Conservation (phyloP, 768 basidiomycete species). For the Suillus cothurnatus region DNA sequence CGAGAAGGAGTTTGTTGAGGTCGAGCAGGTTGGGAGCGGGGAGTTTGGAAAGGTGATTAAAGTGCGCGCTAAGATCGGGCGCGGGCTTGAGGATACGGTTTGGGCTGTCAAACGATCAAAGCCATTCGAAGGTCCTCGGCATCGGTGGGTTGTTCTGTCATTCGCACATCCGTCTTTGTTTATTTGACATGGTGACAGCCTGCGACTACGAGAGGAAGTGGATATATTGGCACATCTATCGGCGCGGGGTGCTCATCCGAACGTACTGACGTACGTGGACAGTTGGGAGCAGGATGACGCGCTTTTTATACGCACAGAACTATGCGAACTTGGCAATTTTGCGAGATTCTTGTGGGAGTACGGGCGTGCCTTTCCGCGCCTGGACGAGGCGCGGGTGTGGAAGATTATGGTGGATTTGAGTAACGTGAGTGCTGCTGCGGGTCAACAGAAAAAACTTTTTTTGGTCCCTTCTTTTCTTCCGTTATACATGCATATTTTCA, state of each 20-base stretch:
- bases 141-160: constrained; percentile 60
- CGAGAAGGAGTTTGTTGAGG: constrained; percentile 76
- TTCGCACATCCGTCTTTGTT: constrained; percentile 1
- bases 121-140: constrained; percentile 86
- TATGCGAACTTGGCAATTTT: constrained; percentile 93
- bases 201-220: constrained; percentile 92
- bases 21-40: constrained; percentile 85
- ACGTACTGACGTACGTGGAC: constrained; percentile 87
- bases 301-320: constrained; percentile 90
- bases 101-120: constrained; percentile 96
- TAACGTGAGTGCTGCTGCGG: constrained; percentile 61
- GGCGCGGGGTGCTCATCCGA: constrained; percentile 59
- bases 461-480: constrained; percentile 9
- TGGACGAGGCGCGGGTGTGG: constrained; percentile 95
- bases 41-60: constrained; percentile 94
- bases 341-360: constrained; percentile 90
- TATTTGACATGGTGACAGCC: constrained; percentile 40
- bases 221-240: constrained; percentile 83
- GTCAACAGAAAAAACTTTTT: constrained; percentile 4
- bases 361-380: constrained; percentile 76
- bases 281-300: constrained; percentile 94
- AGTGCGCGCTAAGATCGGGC: constrained; percentile 64
- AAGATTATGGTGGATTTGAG: constrained; percentile 91
- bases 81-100: constrained; percentile 42
- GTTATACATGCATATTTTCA: not conserved